Evolutionary conservation across 2,329 filamentous ascomycete species (phyloP).

Genomic region (Aspergillus chevalieri): DNA sequence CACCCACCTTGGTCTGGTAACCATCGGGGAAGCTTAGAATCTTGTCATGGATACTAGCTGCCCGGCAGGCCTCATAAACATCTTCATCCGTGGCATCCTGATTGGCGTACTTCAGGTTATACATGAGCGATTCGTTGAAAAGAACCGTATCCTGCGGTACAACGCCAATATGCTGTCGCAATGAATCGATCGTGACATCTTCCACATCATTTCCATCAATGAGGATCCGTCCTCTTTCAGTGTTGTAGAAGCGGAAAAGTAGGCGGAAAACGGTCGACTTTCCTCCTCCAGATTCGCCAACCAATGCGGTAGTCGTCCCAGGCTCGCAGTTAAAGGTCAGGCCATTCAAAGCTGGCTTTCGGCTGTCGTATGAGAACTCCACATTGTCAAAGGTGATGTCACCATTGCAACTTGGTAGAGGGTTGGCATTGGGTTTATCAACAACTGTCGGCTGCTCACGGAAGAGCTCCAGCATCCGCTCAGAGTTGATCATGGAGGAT

Average conservation of each 20-base stretch:
- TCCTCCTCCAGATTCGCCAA: slow-evolving; percentile 92
- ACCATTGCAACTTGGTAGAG: slow-evolving; percentile 65
- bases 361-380: slow-evolving; percentile 80
- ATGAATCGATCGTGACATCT: slow-evolving; percentile 85
- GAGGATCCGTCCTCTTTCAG: slow-evolving; percentile 69
- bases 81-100: slow-evolving; percentile 73
- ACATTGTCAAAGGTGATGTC: slow-evolving; percentile 84
- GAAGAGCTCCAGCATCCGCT: slow-evolving; percentile 91
- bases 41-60: slow-evolving; percentile 87
- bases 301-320: slow-evolving; percentile 90
- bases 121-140: slow-evolving; percentile 93
- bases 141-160: slow-evolving; percentile 94
- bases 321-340: slow-evolving; percentile 79
- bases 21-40: slow-evolving; percentile 83
- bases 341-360: slow-evolving; percentile 76
- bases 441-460: slow-evolving; percentile 90
- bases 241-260: slow-evolving; percentile 94
- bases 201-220: slow-evolving; percentile 80
- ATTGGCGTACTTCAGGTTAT: slow-evolving; percentile 87
- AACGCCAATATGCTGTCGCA: slow-evolving; percentile 85
- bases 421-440: slow-evolving; percentile 61
- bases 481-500: slow-evolving; percentile 93
- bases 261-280: slow-evolving; percentile 96
- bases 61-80: slow-evolving; percentile 72
- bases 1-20: slow-evolving; percentile 85